Base-by-base conservation (phyloP, 805 yeast genomes). In the Candida vaughaniae region DNA sequence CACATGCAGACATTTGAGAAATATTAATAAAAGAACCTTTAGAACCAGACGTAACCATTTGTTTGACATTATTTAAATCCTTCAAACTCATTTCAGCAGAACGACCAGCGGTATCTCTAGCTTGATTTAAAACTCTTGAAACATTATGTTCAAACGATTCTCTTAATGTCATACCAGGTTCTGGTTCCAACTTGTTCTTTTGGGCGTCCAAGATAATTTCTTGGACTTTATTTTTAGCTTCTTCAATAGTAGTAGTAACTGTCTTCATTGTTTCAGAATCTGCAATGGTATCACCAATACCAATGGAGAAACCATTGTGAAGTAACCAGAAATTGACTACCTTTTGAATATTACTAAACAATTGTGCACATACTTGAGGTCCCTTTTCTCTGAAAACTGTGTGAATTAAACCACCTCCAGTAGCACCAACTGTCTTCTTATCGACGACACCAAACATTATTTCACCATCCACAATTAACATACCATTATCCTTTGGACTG, bases 1-100 rank as follows among this genome's bases (percentile, higher is more conserved):
- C 99, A 84, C 99, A 93, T 8, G 99, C 99, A 27, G 97, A 89
- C 99, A 93, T 93, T 70, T 90, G 98, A 16, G 99, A 95, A 61
- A 93, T 93, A 63, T 93, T 93, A 64, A 93, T 93, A 64, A 91
- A 93, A 11, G 99, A 93, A 74, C 99, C 99, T 68, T 93, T 93
- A 22, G 99, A 93, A 56, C 99, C 99, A 10, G 99, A 93, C 48
- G 91, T 84, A 34, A 93, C 99, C 99, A 93, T 93, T 73, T 93
- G 99, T 61, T 93, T 93, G 49, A 93, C 99, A 56, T 91, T 91
- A 60, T 93, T 93, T 49, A 84, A 73, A 55, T 90, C 96, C 60
- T 90, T 91, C 72, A 93, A 79, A 56, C 90, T 87, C 65, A 89
- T 84, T 72, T 95, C 99, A 3, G 99, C 98, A 29, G 96, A 86